Base-by-base conservation (phyloP, 495 filamentous ascomycete species). In the Penicillium steckii region DNA sequence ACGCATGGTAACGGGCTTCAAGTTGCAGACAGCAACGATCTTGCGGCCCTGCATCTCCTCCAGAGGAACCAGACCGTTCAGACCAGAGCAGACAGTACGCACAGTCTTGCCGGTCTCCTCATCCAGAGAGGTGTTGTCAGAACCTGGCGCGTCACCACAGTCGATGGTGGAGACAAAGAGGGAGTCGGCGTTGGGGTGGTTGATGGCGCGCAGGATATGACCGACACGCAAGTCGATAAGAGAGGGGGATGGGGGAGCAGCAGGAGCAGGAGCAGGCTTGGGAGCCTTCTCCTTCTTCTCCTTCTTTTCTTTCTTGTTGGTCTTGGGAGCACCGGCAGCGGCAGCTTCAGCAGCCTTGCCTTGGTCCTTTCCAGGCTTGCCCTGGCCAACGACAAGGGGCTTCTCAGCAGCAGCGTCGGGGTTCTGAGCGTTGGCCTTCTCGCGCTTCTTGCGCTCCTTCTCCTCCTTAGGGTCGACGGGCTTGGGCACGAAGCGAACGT, bases 1-100 rank as follows among this genome's bases (percentile, higher is more conserved):
- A 30, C 95, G 86, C 94, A 98, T 97, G 61, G 93, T 97, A 57
- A 96, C 94, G 9, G 94, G 94, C 81, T 98, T 98, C 60, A 98
- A 78, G 70, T 98, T 98, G 77, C 90, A 95, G 19, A 98, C 91
- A 9, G 89, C 88, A 35, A 97, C 83, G 41, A 98, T 90, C 77
- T 93, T 95, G 61, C 95, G 87, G 62, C 80, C 84, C 70, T 98
- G 94, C 95, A 98, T 96, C 71, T 95, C 91, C 71, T 85, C 89
- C 45, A 98, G 78, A 0, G 94, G 94, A 2, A 98, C 71, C 15
- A 97, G 80, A 1, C 95, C 95, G 70, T 96, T 96, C 51, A 98
- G 76, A 21, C 94, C 94, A 3, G 93, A 97, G 80, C 95, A 97
- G 12, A 98, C 93, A 5, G 94, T 97, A 9, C 94, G 88, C 46